These are phyloP conservation scores for Lasiodiplodia gonubiensis DNA, from an alignment of 2,329 filamentous ascomycete genomes.

Conservation along the genomic window DNA sequence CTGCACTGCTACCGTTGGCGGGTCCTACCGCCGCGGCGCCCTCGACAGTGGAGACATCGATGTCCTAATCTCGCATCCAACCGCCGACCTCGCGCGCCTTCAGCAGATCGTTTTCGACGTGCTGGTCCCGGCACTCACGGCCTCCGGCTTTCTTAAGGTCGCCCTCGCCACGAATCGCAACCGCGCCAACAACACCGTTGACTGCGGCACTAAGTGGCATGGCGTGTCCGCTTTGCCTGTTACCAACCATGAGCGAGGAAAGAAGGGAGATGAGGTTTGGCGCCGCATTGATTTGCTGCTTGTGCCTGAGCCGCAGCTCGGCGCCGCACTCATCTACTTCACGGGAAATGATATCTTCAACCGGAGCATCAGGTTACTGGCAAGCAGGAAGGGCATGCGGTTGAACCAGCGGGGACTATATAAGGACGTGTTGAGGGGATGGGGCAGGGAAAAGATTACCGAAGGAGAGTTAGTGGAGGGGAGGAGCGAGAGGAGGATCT, in stretches of 20 bases:
- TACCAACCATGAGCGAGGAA: slow-evolving; percentile 38
- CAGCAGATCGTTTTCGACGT: slow-evolving; percentile 64
- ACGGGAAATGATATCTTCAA: slow-evolving; percentile 97
- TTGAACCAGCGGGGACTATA: slow-evolving; percentile 85
- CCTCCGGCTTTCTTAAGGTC: slow-evolving; percentile 69
- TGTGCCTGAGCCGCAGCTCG: slow-evolving; percentile 78
- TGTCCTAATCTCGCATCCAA: slow-evolving; percentile 75
- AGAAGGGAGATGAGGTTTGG: slow-evolving; percentile 59
- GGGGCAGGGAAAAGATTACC: slow-evolving; percentile 63
- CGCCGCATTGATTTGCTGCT: slow-evolving; percentile 83
- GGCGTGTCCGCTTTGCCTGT: slow-evolving; percentile 76
- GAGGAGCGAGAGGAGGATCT: slow-evolving; percentile 77
- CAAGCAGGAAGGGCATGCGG: slow-evolving; percentile 79
- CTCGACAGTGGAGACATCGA: slow-evolving; percentile 81
- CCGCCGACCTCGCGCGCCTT: slow-evolving; percentile 60
- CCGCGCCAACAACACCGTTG: slow-evolving; percentile 41
- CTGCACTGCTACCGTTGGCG: slow-evolving; percentile 76
- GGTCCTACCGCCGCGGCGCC: slow-evolving; percentile 84
- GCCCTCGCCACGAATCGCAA: slow-evolving; percentile 65
- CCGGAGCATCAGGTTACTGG: slow-evolving; percentile 79
- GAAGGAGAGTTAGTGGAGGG: slow-evolving; percentile 76
- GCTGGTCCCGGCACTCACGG: slow-evolving; percentile 68
- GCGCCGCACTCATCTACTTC: slow-evolving; percentile 90
- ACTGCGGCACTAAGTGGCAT: slow-evolving; percentile 81
- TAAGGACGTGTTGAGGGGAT: slow-evolving; percentile 68